These are phyloP conservation scores for Aureobasidium leucospermi DNA, from an alignment of 2,329 filamentous ascomycete species.

Conservation along the genomic window DNA sequence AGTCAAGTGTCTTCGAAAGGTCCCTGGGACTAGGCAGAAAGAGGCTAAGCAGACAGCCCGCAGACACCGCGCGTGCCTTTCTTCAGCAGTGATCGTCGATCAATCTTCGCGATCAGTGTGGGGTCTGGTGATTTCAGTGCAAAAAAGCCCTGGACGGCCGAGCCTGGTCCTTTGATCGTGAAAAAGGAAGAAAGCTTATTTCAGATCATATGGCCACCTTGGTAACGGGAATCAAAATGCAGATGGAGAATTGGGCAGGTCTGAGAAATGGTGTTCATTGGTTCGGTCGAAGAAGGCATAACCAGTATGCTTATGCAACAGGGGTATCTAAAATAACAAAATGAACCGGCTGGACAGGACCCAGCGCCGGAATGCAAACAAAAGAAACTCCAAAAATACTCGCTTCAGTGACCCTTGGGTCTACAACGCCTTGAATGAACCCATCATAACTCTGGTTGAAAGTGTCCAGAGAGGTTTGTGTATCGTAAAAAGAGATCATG, in stretches of 20 bases:
- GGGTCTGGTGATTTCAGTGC: neutral
- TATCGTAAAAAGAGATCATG: neutral
- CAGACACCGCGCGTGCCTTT: neutral
- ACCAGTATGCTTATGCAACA: neutral
- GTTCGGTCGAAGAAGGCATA: neutral
- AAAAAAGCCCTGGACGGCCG: neutral
- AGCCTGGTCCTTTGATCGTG: neutral
- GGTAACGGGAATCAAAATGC: neutral
- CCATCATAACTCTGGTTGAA: neutral
- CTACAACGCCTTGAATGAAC: neutral
- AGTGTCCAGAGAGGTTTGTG: neutral
- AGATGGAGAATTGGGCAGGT: neutral
- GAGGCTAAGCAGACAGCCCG: neutral
- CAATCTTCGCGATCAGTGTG: neutral
- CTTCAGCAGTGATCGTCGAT: neutral
- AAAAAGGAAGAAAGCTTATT: conserved; percentile 3
- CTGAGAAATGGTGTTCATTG: neutral
- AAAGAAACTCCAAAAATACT: neutral
- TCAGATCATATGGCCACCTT: neutral
- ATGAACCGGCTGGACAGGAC: neutral
- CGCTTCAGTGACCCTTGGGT: neutral
- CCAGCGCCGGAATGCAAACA: conserved; percentile 3
- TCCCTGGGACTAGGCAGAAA: conserved; percentile 3
- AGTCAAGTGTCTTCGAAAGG: conserved; percentile 5
- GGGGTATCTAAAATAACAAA: conserved; percentile 11